These are phyloP conservation scores for Xylaria flabelliformis DNA, from an alignment of 495 filamentous ascomycete species.

Conservation along the genomic window DNA sequence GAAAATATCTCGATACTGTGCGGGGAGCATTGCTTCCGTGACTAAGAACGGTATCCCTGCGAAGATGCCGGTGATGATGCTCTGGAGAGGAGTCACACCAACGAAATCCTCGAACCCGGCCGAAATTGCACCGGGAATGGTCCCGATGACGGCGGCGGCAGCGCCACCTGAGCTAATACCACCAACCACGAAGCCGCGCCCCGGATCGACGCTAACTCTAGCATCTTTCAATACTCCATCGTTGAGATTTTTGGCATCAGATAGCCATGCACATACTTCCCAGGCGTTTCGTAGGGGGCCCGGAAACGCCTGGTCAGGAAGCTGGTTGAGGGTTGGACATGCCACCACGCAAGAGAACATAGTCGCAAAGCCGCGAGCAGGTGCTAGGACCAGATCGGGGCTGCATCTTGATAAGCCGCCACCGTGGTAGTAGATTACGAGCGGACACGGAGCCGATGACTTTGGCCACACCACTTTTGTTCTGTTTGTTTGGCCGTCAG, in stretches of 20 bases:
- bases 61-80: constrained; percentile 9
- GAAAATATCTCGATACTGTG: constrained; percentile 6
- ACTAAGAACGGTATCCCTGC: constrained; percentile 3
- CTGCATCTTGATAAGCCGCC: constrained; percentile 5
- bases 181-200: constrained; percentile 19
- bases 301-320: constrained; percentile 15
- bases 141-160: constrained; percentile 3
- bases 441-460: neutral
- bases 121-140: constrained; percentile 2
- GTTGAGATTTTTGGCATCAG: constrained; percentile 1
- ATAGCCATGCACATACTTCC: constrained; percentile 18
- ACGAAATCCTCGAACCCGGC: constrained; percentile 8
- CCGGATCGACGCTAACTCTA: neutral
- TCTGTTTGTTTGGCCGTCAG: constrained; percentile 11
- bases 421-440: constrained; percentile 23
- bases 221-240: neutral
- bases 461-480: constrained; percentile 22
- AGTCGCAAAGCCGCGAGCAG: constrained; percentile 17
- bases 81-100: neutral
- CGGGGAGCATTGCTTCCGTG: constrained; percentile 2
- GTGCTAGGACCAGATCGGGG: constrained; percentile 14
- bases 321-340: constrained; percentile 15
- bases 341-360: constrained; percentile 16
- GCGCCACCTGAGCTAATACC: constrained; percentile 21
- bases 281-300: constrained; percentile 11